Percentiles rank a stretch among this genome's conserved stretches.
phyloP scores from a whole-genome alignment of 2,329 filamentous ascomycete species.

The Samsoniella hepiali region DNA sequence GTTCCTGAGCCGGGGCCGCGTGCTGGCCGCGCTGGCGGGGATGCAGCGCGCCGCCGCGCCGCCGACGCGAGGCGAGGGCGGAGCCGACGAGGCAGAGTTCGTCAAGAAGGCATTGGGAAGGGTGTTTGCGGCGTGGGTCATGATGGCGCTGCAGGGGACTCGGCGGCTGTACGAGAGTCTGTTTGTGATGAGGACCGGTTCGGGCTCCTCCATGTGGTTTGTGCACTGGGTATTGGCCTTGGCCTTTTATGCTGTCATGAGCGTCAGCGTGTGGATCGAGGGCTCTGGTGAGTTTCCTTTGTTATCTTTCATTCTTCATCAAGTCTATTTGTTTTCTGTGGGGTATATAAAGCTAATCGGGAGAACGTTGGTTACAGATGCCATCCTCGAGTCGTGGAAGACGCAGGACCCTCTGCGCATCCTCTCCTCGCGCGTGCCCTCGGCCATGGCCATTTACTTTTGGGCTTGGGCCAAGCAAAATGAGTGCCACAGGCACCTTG shows the following conservation, averaged over 20 bases:
- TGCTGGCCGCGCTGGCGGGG: constrained; percentile 48
- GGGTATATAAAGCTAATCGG: background rate
- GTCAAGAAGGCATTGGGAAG: constrained; percentile 54
- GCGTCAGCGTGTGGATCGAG: constrained; percentile 80
- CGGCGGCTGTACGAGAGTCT: constrained; percentile 76
- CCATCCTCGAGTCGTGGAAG: constrained; percentile 35
- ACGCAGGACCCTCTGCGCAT: constrained; percentile 21
- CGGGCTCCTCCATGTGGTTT: constrained; percentile 75
- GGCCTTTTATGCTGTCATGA: constrained; percentile 70
- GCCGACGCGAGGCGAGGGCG: background rate
- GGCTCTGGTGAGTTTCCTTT: constrained; percentile 57
- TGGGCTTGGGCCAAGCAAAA: constrained; percentile 71
- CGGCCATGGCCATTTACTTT: constrained; percentile 63
- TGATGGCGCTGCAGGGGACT: constrained; percentile 72
- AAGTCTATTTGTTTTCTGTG: background rate
- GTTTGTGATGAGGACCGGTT: constrained; percentile 54
- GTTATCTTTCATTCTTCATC: background rate
- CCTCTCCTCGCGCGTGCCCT: constrained; percentile 26
- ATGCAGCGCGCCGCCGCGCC: constrained; percentile 23
- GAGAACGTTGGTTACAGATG: constrained; percentile 25
- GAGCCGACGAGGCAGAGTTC: background rate
- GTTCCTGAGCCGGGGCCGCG: constrained; percentile 50
- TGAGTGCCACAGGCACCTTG: constrained; percentile 67
- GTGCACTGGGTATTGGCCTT: constrained; percentile 79
- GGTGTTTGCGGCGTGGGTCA: constrained; percentile 62